Base-by-base conservation (phyloP, 192 early-diverging fungal species). In the Coemansia pectinata region DNA sequence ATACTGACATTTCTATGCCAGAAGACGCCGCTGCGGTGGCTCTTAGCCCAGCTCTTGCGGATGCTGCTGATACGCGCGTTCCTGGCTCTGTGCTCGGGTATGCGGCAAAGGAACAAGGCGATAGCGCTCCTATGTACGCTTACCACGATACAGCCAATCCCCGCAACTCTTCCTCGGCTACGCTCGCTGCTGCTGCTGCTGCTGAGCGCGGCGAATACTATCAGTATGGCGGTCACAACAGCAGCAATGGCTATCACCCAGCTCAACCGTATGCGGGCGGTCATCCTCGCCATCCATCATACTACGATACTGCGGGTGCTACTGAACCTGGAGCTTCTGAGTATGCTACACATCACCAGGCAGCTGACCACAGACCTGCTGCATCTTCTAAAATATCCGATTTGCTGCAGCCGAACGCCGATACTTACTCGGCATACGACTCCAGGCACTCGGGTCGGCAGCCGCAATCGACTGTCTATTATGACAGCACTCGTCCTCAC, bases 21-120 rank as follows among this genome's bases (percentile, higher is more conserved):
- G 76, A 77, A n/a, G 63, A 66, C 34, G 50, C 27, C 27, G 48
- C 33, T 25, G 61, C 53, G 31, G 57, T 36, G 4, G 52, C 14
- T 25, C 55, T 58, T 33, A 58, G 31, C 15, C 55, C 55, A 3
- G 47, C 29, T 25, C 27, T 48, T 47, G 39, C 55, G 9, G 58
- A 55, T n/a, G 66, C n/a, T 3, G 69, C 31, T 12, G 72, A 69
- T 40, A 72, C 58, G 17, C 62, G 60, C 1, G 66, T 72, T 3
- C 71, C 65, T 19, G 52, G 47, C 38, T 48, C 63, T n/a, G 23
- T 40, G 36, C 10, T 17, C n/a, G 40, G 62, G 38, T 45, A 58
- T 38, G 39, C 31, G 11, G 31, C 31, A 39, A 50, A 71, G 19
- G 36, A 31, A 27, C 69, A 63, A 27, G 44, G 63, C 39, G 39